These are phyloP conservation scores for Thinopyrum elongatum DNA, from an alignment of 176 grass and related monocot genomes.

Conservation along the genomic window DNA sequence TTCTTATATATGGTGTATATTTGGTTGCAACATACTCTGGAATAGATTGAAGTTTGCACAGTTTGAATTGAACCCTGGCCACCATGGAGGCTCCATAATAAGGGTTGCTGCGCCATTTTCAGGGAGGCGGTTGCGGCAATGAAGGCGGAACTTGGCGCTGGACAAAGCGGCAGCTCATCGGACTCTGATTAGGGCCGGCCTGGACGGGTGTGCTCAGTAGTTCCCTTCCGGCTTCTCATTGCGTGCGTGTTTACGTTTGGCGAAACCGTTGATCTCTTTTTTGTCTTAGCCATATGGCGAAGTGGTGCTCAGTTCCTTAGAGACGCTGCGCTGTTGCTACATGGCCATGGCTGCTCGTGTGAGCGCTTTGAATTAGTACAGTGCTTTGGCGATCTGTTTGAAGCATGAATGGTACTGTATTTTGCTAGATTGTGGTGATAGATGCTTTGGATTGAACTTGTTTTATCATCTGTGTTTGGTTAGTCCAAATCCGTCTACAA, in stretches of 20 bases:
- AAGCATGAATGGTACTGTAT: too few relatives aligned
- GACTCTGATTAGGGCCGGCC: neutral
- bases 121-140: slow-evolving; percentile 31
- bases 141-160: neutral
- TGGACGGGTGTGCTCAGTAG: neutral
- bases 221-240: neutral
- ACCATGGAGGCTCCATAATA: neutral
- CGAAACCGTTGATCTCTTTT: neutral
- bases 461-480: too few relatives aligned
- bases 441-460: too few relatives aligned
- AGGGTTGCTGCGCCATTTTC: neutral
- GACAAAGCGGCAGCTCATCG: neutral
- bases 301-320: neutral
- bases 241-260: neutral
- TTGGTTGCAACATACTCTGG: neutral
- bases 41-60: neutral
- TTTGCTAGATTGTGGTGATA: too few relatives aligned
- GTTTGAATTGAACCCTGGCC: neutral
- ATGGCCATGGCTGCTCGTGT: too few relatives aligned
- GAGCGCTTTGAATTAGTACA: too few relatives aligned
- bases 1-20: neutral
- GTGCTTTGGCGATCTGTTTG: too few relatives aligned
- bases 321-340: too few relatives aligned
- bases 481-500: too few relatives aligned
- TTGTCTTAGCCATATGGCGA: neutral